Evolutionary conservation across 2,329 filamentous ascomycete species (phyloP), one percentile per base, ranked within the genome.

Genomic region (Fusarium sterilihyphosum): DNA sequence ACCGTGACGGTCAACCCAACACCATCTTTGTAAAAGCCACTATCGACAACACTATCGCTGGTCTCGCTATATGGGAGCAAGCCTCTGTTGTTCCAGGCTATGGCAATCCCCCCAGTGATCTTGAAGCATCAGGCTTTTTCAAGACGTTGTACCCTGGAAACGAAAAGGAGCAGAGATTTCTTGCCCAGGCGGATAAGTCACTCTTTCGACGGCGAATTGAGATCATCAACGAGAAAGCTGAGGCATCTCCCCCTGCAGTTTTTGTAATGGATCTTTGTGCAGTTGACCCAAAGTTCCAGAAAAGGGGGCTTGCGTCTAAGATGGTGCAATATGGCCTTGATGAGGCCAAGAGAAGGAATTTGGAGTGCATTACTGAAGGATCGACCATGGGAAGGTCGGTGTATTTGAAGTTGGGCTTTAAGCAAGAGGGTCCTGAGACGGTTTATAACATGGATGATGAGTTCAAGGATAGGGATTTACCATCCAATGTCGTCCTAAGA

Each of bases 61-160:
- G 89, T 22, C 67, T 88, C 35, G 88, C 89, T 6, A 86, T 90
- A 63, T 91, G 89, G 89, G 75, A 82, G 14, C 89, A 91, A 71
- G 78, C 82, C 0, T 90, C 88, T 0, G 78, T 82, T 12, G 83
- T 89, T 0, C 81, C 83, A 5, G 88, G 88, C 18, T 77, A 84
- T 56, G 89, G 89, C 18, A 84, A 86, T 33, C 70, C 66, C 31
- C 84, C 81, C 3, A 35, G 64, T 81, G 26, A 84, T 26, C 73
- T 86, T 7, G 74, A 71, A 60, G 58, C 65, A 12, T 74, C 61
- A 0, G 61, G 81, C 38, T 77, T 84, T 40, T 72, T 86, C 3
- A 78, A 83, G 14, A 77, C 73, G 3, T 65, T 86, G 18, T 84
- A 86, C 64, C 86, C 86, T 0, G 84, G 75, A 2, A 75, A 89